Percentiles rank a stretch among this genome's conserved stretches.
Evolutionary conservation across 2,329 filamentous ascomycete species (phyloP).

Genomic region (Fusarium drepaniforme): DNA sequence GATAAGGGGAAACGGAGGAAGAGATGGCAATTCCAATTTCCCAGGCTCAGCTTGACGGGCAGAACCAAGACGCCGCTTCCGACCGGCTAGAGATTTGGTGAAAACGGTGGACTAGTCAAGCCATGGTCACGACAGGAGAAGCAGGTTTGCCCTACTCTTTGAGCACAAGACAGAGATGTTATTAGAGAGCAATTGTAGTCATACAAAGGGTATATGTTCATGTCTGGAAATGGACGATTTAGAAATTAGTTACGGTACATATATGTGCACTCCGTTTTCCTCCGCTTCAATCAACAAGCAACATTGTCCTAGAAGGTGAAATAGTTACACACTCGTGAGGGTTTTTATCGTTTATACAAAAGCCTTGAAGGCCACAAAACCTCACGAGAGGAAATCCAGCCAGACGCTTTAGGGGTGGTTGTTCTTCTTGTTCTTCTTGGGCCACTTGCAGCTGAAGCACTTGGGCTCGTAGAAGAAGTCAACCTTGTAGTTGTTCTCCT

Average conservation of each 20-base stretch:
- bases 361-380: background rate
- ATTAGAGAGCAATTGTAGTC: constrained; percentile 18
- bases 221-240: constrained; percentile 20
- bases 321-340: background rate
- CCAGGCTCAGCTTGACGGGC: background rate
- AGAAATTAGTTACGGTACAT: constrained; percentile 26
- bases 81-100: background rate
- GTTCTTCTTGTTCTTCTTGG: constrained; percentile 2
- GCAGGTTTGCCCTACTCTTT: background rate
- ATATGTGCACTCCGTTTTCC: constrained; percentile 24
- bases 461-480: constrained; percentile 23
- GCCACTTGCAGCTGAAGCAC: constrained; percentile 26
- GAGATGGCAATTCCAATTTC: constrained; percentile 1
- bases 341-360: background rate
- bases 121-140: background rate
- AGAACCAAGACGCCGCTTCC: background rate
- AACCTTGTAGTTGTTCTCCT: background rate
- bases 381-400: background rate
- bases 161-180: background rate
- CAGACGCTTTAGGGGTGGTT: no score
- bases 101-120: background rate
- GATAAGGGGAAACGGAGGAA: background rate
- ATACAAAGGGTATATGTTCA: constrained; percentile 30
- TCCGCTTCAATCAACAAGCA: constrained; percentile 3
- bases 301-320: constrained; percentile 26